Conservation (phyloP, 2,329 filamentous ascomycete genomes). For the Tolypocladium guangdongense region DNA sequence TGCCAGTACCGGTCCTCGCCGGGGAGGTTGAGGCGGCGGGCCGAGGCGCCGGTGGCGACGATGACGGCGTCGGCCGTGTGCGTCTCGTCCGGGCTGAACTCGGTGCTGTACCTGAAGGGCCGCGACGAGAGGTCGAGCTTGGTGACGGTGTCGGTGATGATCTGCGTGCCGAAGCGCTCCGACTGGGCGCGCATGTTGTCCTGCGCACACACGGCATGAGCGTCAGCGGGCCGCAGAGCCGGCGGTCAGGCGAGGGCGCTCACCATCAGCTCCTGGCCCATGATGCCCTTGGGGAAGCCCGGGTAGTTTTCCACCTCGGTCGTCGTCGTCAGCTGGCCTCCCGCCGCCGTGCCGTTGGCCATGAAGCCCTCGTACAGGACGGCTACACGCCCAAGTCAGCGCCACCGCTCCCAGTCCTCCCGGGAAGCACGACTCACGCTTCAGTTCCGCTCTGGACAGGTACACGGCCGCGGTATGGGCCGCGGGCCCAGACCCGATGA, state of each 20-base stretch:
- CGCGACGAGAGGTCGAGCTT: slow-evolving; percentile 74
- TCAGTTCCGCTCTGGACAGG: slow-evolving; percentile 84
- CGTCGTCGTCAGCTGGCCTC: slow-evolving; percentile 94
- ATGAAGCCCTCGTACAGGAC: slow-evolving; percentile 97
- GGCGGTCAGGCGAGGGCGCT: slow-evolving; percentile 9
- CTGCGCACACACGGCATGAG: slow-evolving; percentile 18
- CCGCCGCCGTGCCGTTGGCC: slow-evolving; percentile 90
- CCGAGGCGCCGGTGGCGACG: slow-evolving; percentile 90
- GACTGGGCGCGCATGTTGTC: slow-evolving; percentile 91
- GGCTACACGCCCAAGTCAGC: slow-evolving; percentile 29
- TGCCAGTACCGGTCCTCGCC: slow-evolving; percentile 98
- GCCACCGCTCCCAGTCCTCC: neutral
- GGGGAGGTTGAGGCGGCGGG: slow-evolving; percentile 66
- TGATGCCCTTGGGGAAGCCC: slow-evolving; percentile 82
- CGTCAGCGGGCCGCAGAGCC: neutral
- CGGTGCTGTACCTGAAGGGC: slow-evolving; percentile 89
- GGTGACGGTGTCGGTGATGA: slow-evolving; percentile 85
- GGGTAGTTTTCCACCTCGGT: slow-evolving; percentile 99
- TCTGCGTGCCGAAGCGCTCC: slow-evolving; percentile 80
- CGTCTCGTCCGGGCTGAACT: slow-evolving; percentile 71
- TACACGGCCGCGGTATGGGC: slow-evolving; percentile 97
- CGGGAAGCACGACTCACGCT: slow-evolving; percentile 43
- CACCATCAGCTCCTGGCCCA: slow-evolving; percentile 79
- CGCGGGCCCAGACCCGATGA: slow-evolving; percentile 89
- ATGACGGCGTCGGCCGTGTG: slow-evolving; percentile 90